A percentile compares a stretch with the other conserved stretches of the same genome.
These are phyloP conservation scores for Gloeostereum incarnatum DNA, from an alignment of 768 basidiomycete species.

Conservation along the genomic window DNA sequence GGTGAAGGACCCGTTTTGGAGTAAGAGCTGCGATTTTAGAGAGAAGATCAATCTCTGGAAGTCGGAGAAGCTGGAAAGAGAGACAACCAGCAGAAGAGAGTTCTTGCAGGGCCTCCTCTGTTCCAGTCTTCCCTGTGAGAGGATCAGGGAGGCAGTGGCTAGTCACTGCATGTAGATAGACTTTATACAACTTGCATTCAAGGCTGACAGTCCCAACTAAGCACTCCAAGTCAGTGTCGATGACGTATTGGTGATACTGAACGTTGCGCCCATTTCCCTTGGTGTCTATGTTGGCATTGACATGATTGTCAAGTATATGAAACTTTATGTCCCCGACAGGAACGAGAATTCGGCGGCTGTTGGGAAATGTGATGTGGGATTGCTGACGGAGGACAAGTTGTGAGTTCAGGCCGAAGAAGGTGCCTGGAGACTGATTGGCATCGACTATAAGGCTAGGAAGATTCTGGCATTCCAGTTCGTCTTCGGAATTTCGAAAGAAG, in stretches of 20 bases:
- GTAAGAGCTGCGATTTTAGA: slow-evolving; percentile 14
- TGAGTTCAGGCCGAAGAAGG: slow-evolving; percentile 23
- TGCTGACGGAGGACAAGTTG: slow-evolving; percentile 18
- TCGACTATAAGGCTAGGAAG: slow-evolving; percentile 8
- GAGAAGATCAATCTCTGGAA: slow-evolving; percentile 14
- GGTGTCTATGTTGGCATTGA: slow-evolving; percentile 2
- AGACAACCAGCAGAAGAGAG: slow-evolving; percentile 17
- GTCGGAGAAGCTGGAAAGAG: slow-evolving; percentile 19
- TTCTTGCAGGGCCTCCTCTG: slow-evolving; percentile 23
- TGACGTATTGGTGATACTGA: slow-evolving; percentile 5
- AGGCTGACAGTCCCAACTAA: slow-evolving; percentile 13
- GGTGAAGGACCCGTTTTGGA: slow-evolving; percentile 18
- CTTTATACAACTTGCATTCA: slow-evolving; percentile 10
- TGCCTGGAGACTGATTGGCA: slow-evolving; percentile 19
- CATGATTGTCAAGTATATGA: not conserved
- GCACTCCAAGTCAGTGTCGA: slow-evolving; percentile 9
- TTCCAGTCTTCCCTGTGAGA: slow-evolving; percentile 22
- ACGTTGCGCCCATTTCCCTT: not conserved
- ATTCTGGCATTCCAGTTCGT: slow-evolving; percentile 8
- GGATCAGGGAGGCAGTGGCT: slow-evolving; percentile 21
- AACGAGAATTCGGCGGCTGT: slow-evolving; percentile 3
- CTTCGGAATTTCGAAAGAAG: slow-evolving; percentile 18
- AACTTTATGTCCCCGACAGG: slow-evolving; percentile 5
- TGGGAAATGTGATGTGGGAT: not conserved
- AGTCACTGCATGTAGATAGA: slow-evolving; percentile 26